Evolutionary conservation across 768 basidiomycete genomes (phyloP).

Genomic region (Auricularia sp.): DNA sequence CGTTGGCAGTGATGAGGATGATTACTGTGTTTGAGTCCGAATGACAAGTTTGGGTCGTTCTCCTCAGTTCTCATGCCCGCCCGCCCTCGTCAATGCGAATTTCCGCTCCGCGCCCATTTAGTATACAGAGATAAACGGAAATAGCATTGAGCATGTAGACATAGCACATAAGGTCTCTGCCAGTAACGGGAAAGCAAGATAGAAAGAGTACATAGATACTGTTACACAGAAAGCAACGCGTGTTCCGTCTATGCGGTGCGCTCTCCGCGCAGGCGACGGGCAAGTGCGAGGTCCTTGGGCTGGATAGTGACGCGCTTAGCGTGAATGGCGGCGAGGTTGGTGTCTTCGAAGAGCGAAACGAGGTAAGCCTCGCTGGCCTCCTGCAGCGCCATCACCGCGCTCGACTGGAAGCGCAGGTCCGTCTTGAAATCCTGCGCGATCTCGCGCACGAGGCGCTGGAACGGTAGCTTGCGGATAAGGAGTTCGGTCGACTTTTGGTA

Average conservation of each 20-base stretch:
- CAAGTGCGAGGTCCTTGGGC: conserved; percentile 84
- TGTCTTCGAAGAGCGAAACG: conserved; percentile 79
- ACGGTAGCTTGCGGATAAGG: conserved; percentile 97
- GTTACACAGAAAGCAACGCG: neutral
- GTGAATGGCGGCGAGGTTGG: conserved; percentile 85
- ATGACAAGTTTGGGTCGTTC: too few relatives aligned
- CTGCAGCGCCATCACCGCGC: conserved; percentile 87
- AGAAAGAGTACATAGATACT: neutral
- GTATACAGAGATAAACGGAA: too few relatives aligned
- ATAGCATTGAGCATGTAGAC: too few relatives aligned
- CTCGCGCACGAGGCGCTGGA: conserved; percentile 96
- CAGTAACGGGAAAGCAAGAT: too few relatives aligned
- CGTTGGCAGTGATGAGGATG: too few relatives aligned
- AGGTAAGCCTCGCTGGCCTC: conserved; percentile 88
- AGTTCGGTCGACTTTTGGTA: conserved; percentile 99
- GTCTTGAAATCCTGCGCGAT: conserved; percentile 98
- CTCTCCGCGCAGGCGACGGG: conserved; percentile 79
- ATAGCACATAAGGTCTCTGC: too few relatives aligned
- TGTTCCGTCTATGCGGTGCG: conserved; percentile 19
- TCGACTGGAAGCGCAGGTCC: conserved; percentile 91
- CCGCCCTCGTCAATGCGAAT: too few relatives aligned
- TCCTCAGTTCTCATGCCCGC: too few relatives aligned
- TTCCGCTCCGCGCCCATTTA: too few relatives aligned
- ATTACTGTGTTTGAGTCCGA: too few relatives aligned
- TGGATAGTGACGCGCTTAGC: conserved; percentile 68